Conservation (phyloP, 441 rosid species). For the Jatropha multifida region DNA sequence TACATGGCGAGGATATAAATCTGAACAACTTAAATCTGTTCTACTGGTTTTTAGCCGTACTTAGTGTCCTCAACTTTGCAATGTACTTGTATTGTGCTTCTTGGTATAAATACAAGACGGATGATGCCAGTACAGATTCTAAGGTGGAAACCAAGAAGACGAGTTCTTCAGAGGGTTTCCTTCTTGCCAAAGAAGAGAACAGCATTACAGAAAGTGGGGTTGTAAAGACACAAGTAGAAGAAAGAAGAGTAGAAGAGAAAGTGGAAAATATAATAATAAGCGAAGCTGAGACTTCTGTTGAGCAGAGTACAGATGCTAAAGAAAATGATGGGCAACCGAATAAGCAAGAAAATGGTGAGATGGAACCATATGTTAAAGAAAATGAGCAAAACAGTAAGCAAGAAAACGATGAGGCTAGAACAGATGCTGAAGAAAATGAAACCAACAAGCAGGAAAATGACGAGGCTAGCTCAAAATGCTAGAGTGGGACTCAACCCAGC, state of each 20-base stretch:
- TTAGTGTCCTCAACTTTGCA: conserved; percentile 43
- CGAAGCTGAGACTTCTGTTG: too few relatives aligned
- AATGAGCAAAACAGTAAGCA: conserved; percentile 6
- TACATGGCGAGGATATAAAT: conserved; percentile 35
- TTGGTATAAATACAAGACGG: conserved; percentile 57
- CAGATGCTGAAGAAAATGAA: not conserved
- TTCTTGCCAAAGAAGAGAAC: conserved; percentile 8
- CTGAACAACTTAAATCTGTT: conserved; percentile 37
- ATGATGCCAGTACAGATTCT: not conserved
- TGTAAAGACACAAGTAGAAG: not conserved
- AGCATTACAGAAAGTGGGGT: not conserved
- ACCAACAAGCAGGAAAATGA: not conserved
- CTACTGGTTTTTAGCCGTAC: conserved; percentile 45
- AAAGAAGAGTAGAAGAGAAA: not conserved
- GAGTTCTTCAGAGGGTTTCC: not conserved
- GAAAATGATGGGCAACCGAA: not conserved
- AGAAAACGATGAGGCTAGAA: not conserved
- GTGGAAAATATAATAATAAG: not conserved
- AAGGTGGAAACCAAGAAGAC: not conserved
- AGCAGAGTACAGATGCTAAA: too few relatives aligned
- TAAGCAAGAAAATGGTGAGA: not conserved
- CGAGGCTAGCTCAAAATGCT: not conserved
- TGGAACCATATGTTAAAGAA: not conserved
- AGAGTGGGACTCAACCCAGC: too few relatives aligned
- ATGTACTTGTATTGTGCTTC: conserved; percentile 39